These are phyloP conservation scores for Lachnellula suecica DNA, from an alignment of 2,329 filamentous ascomycete genomes.

Conservation along the genomic window DNA sequence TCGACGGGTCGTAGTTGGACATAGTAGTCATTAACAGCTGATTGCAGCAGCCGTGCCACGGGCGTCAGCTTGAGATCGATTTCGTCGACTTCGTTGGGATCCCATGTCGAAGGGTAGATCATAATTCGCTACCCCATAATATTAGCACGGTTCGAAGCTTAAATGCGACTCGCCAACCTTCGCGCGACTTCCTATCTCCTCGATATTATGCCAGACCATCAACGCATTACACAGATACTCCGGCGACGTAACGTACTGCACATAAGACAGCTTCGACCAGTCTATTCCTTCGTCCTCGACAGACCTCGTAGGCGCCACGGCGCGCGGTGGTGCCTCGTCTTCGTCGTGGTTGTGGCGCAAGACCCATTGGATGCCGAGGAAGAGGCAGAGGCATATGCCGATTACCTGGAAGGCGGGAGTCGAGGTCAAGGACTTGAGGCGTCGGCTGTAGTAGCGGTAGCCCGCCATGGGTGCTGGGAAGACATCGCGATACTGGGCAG, in stretches of 20 bases:
- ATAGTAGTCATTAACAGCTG: constrained; percentile 23
- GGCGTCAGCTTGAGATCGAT: constrained; percentile 17
- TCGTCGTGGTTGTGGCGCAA: constrained; percentile 24
- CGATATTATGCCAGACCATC: constrained; percentile 29
- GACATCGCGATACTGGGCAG: no score
- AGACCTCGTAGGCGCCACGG: constrained; percentile 11
- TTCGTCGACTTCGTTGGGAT: constrained; percentile 20
- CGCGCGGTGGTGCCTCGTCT: neutral
- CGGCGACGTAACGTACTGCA: constrained; percentile 28
- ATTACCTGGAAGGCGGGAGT: constrained; percentile 16
- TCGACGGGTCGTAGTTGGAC: constrained; percentile 26
- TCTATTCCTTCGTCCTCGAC: constrained; percentile 23
- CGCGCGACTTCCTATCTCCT: constrained; percentile 28
- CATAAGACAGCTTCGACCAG: constrained; percentile 27
- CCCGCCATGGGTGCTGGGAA: constrained; percentile 15
- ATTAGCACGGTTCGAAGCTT: neutral
- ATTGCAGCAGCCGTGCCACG: constrained; percentile 24
- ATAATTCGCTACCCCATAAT: constrained; percentile 15
- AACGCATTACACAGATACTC: constrained; percentile 30
- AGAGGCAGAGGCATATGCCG: constrained; percentile 13
- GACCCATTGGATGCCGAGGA: constrained; percentile 20
- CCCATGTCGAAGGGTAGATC: constrained; percentile 29
- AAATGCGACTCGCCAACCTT: constrained; percentile 13
- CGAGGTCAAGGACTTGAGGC: constrained; percentile 18
- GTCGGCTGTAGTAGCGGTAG: constrained; percentile 20